These are phyloP conservation scores for Lactarius deliciosus DNA, from an alignment of 768 basidiomycete genomes.

Conservation along the genomic window DNA sequence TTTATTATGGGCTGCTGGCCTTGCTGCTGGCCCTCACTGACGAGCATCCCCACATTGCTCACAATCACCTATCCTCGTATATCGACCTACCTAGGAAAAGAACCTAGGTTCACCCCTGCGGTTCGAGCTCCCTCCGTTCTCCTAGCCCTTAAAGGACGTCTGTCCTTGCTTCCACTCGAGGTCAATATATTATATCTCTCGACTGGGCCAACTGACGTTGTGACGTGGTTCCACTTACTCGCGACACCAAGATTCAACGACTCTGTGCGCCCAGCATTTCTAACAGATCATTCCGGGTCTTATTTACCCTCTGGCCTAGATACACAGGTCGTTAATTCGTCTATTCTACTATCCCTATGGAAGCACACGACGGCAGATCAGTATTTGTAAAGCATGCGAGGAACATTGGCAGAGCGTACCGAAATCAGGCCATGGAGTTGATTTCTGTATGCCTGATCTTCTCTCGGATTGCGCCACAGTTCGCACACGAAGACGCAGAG, in stretches of 20 bases:
- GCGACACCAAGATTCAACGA: background rate
- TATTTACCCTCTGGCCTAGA: too few species aligned
- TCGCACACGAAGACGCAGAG: background rate
- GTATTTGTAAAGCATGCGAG: constrained; percentile 19
- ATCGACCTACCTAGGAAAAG: background rate
- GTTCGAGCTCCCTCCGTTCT: background rate
- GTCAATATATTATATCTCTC: background rate
- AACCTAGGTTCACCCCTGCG: background rate
- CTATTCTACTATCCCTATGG: background rate
- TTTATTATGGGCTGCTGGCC: too few species aligned
- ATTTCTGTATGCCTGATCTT: constrained; percentile 13
- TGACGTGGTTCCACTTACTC: background rate
- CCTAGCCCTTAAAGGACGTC: background rate
- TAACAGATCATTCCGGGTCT: background rate
- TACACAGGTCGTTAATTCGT: background rate
- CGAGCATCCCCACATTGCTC: too few species aligned
- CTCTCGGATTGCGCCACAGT: background rate
- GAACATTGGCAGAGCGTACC: constrained; percentile 19
- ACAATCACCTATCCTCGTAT: background rate
- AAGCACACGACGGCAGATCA: background rate
- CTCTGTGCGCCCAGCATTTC: background rate
- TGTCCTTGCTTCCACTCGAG: background rate
- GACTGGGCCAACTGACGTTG: background rate
- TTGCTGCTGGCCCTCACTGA: too few species aligned
- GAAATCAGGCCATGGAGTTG: constrained; percentile 14